Evolutionary conservation across 306 rosid genomes (phyloP), one percentile per base, ranked within the genome.

Genomic region (Vigna angularis): DNA sequence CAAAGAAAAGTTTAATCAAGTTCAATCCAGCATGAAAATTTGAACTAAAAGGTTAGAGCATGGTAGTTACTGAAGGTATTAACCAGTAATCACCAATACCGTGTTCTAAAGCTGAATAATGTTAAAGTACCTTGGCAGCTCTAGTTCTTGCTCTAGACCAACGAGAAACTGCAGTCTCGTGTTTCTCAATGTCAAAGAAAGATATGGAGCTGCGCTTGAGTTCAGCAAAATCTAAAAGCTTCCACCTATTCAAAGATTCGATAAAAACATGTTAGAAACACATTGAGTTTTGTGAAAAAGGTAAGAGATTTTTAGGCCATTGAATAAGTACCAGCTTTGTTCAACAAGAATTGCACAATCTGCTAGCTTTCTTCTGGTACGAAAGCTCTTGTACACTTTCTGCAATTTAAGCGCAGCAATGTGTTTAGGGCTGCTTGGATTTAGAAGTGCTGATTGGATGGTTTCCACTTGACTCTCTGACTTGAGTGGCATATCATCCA

Each of bases 301-400:
- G 65, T 24, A 24, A 83, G 26, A 30, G 49, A 3, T 48, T 55
- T 28, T 79, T 16, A 74, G 28, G 62, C 49, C 18, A 55, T 63
- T 10, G 45, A 76, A 85, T 38, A 32, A 66, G 9, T 84, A 96
- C 99, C 99, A 96, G 96, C 99, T 93, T 74, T 96, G 98, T 82
- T 96, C 99, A 70, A 96, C 94, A 28, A 96, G 97, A 79, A 96
- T 97, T 18, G 99, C 99, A 82, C 99, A 96, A 85, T 96, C 99
- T 67, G 99, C 99, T 13, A 96, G 83, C 90, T 93, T 96, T 81
- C 99, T 81, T 81, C 99, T 89, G 1, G 98, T 96, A 2, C 99
- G 94, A 58, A 96, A 96, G 85, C 99, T 96, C 91, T 96, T 96
- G 83, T 96, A 96, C 12, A 96, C 99, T 83, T 96, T 96, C 86